phyloP scores from a whole-genome alignment of 768 basidiomycete genomes.

The Lactifluus piperatus region DNA sequence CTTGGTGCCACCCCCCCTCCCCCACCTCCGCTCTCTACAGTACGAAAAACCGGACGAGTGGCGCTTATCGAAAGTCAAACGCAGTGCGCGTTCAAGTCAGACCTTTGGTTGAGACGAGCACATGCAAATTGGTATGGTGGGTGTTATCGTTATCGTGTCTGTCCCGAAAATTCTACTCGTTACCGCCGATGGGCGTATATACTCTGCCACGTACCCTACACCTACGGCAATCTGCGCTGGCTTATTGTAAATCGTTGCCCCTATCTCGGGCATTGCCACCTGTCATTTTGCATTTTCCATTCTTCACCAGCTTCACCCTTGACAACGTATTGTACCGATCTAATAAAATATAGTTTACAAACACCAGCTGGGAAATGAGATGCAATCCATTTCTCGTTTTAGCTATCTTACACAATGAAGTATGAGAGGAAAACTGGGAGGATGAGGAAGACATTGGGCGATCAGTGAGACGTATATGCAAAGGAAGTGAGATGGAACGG shows the following conservation, averaged over 20 bases:
- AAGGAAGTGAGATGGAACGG: neutral
- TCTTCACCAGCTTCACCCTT: too few species aligned
- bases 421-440: neutral
- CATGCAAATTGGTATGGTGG: neutral
- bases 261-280: neutral
- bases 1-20: constrained; percentile 1
- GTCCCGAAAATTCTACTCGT: neutral
- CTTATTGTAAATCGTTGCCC: too few species aligned
- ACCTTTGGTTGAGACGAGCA: constrained; percentile 61
- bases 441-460: neutral
- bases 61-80: constrained; percentile 87
- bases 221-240: too few species aligned
- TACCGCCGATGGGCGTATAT: neutral
- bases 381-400: neutral
- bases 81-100: constrained; percentile 89
- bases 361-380: neutral
- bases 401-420: constrained; percentile 2
- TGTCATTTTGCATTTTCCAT: neutral
- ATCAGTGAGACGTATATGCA: neutral
- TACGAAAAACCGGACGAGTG: constrained; percentile 93
- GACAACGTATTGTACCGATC: too few species aligned
- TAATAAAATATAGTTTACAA: neutral
- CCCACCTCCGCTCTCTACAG: constrained; percentile 20
- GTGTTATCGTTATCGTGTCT: neutral
- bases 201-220: too few species aligned